These are phyloP conservation scores for Conidiobolus incongruus DNA, from an alignment of 371 early-diverging fungal genomes.

Conservation along the genomic window DNA sequence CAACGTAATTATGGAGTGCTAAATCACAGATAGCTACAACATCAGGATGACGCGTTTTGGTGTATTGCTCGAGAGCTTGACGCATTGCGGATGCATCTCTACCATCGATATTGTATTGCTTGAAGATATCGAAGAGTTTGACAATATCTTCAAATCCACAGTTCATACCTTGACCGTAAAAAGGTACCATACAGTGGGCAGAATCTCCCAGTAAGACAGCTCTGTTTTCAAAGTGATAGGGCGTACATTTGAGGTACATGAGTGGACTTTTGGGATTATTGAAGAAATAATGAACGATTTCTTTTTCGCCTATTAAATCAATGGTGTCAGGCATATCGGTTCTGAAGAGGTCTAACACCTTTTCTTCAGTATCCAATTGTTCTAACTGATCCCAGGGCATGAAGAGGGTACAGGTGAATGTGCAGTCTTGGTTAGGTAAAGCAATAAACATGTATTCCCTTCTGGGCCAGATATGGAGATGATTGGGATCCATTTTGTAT, in stretches of 20 bases:
- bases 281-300: conserved; percentile 47
- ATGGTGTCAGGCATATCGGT: conserved; percentile 67
- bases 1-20: conserved; percentile 82
- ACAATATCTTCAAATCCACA: conserved; percentile 90
- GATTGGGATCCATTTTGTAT: conserved; percentile 68
- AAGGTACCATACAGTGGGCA: conserved; percentile 96
- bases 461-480: conserved; percentile 94
- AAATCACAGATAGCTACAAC: conserved; percentile 83
- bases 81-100: conserved; percentile 12
- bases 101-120: conserved; percentile 19
- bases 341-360: conserved; percentile 48
- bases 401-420: conserved; percentile 92
- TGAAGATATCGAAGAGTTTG: conserved; percentile 43
- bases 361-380: conserved; percentile 34
- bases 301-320: conserved; percentile 46
- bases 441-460: conserved; percentile 92
- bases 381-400: conserved; percentile 79
- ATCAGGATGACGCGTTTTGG: conserved; percentile 43
- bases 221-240: conserved; percentile 55
- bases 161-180: conserved; percentile 95
- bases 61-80: conserved; percentile 47
- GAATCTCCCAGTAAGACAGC: conserved; percentile 84
- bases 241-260: conserved; percentile 66
- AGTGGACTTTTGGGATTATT: conserved; percentile 67
- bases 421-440: conserved; percentile 75